A percentile compares a stretch with the other conserved stretches of the same genome.
phyloP scores from a whole-genome alignment of 495 filamentous ascomycete species.

The Neurospora sp. region DNA sequence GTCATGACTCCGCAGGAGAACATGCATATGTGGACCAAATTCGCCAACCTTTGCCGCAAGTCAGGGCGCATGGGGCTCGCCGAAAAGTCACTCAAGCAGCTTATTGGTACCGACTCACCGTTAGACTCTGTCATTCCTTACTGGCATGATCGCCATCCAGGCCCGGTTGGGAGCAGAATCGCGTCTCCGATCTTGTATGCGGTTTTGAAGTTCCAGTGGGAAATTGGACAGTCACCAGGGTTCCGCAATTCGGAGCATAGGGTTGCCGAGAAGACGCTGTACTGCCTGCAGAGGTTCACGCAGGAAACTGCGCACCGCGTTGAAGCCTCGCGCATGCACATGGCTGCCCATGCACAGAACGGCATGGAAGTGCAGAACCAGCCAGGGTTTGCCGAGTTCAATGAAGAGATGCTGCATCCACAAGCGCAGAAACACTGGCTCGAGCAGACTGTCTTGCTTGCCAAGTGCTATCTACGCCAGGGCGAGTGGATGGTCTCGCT shows the following conservation, averaged over 20 bases:
- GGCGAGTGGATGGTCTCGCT: constrained; percentile 88
- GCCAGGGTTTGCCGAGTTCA: constrained; percentile 52
- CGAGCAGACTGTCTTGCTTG: constrained; percentile 68
- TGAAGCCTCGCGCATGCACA: constrained; percentile 41
- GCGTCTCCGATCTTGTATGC: constrained; percentile 82
- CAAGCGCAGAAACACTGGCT: constrained; percentile 37
- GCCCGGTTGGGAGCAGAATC: constrained; percentile 28
- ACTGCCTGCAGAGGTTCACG: constrained; percentile 74
- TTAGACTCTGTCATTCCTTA: constrained; percentile 48
- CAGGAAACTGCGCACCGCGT: constrained; percentile 65
- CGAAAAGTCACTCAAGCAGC: constrained; percentile 82
- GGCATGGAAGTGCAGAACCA: constrained; percentile 38
- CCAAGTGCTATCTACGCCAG: constrained; percentile 89
- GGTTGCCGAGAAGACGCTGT: constrained; percentile 53
- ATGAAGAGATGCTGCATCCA: constrained; percentile 33
- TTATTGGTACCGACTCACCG: constrained; percentile 50
- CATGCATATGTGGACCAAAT: constrained; percentile 98
- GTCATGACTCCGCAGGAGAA: constrained; percentile 87
- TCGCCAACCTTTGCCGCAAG: constrained; percentile 94
- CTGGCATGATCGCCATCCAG: constrained; percentile 41
- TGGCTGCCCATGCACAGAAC: constrained; percentile 46
- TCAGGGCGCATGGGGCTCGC: constrained; percentile 91
- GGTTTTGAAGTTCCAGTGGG: constrained; percentile 91
- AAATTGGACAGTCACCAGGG: constrained; percentile 48
- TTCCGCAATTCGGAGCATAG: constrained; percentile 27